These are phyloP conservation scores for Stephanodiscus minutulus DNA, from an alignment of 108 stramenopile species.

Conservation along the genomic window DNA sequence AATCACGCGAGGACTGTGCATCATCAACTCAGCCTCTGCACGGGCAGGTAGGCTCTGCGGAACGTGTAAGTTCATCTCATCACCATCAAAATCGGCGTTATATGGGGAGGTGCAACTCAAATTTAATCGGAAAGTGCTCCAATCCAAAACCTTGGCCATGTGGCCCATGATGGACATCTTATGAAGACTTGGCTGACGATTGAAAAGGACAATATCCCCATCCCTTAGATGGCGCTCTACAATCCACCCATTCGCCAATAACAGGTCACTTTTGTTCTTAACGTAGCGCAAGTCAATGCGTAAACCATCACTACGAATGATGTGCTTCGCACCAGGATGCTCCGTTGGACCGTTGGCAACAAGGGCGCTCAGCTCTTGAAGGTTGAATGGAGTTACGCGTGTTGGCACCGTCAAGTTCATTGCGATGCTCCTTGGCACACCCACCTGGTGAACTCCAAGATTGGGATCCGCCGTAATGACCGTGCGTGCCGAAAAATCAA, in stretches of 20 bases:
- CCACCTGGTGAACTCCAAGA: constrained; percentile 98
- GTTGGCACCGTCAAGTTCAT: constrained; percentile 98
- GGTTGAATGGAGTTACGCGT: constrained; percentile 95
- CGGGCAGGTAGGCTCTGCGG: constrained; percentile 95
- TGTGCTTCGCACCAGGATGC: constrained; percentile 97
- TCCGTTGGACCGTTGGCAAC: constrained; percentile 94
- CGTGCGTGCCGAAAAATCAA: constrained; percentile 98
- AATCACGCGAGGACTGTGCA: constrained; percentile 95
- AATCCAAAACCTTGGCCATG: constrained; percentile 97
- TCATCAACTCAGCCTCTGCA: constrained; percentile 96
- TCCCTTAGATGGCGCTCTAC: constrained; percentile 97
- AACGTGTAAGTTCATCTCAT: constrained; percentile 99
- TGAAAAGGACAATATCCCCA: constrained; percentile 98
- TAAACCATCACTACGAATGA: constrained; percentile 94
- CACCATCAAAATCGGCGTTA: constrained; percentile 99
- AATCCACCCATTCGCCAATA: constrained; percentile 94
- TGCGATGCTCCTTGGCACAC: constrained; percentile 96
- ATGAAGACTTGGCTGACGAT: constrained; percentile 98
- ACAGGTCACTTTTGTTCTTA: constrained; percentile 90
- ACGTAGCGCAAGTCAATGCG: constrained; percentile 95
- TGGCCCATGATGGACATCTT: constrained; percentile 99
- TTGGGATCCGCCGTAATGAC: constrained; percentile 99
- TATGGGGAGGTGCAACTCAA: constrained; percentile 97
- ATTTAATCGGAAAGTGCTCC: constrained; percentile 99
- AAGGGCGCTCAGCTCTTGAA: constrained; percentile 78